Conservation (phyloP, 768 basidiomycete species). For the Naematelia encephala region DNA sequence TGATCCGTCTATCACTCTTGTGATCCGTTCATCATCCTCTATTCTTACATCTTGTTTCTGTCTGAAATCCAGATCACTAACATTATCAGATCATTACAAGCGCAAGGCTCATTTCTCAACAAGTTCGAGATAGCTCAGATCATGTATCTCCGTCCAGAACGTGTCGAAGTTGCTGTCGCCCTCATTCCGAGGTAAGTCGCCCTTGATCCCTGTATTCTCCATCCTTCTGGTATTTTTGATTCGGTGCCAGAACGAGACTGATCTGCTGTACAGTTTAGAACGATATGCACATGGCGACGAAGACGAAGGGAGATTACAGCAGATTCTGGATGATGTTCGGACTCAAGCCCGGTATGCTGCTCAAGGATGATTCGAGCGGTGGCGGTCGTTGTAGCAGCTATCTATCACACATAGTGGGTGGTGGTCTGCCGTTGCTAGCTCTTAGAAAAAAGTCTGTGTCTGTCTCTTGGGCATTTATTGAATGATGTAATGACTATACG, state of each 20-base stretch:
- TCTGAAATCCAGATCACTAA: background rate
- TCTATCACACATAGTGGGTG: too few species aligned
- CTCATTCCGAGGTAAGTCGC: conserved; percentile 43
- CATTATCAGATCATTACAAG: conserved; percentile 25
- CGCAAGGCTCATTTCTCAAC: conserved; percentile 30
- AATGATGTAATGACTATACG: background rate
- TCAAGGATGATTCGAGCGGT: conserved; percentile 5
- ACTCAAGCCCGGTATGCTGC: conserved; percentile 28
- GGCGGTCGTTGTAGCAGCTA: too few species aligned
- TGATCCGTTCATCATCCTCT: background rate
- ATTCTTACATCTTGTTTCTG: background rate
- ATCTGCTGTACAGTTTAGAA: conserved; percentile 35
- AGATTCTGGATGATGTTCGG: conserved; percentile 33
- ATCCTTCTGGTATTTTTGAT: background rate
- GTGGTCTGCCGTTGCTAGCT: too few species aligned
- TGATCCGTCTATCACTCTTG: background rate
- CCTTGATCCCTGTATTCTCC: background rate
- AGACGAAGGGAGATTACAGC: conserved; percentile 18
- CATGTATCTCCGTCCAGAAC: conserved; percentile 41
- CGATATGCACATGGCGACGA: conserved; percentile 33
- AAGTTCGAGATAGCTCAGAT: conserved; percentile 47
- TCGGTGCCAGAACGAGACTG: conserved; percentile 5
- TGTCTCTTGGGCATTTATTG: background rate
- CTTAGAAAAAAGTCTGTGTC: background rate
- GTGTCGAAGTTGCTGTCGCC: conserved; percentile 39